Base-by-base conservation (phyloP, 129 eudicot species). In the Chrysanthemum lavandulifolium region DNA sequence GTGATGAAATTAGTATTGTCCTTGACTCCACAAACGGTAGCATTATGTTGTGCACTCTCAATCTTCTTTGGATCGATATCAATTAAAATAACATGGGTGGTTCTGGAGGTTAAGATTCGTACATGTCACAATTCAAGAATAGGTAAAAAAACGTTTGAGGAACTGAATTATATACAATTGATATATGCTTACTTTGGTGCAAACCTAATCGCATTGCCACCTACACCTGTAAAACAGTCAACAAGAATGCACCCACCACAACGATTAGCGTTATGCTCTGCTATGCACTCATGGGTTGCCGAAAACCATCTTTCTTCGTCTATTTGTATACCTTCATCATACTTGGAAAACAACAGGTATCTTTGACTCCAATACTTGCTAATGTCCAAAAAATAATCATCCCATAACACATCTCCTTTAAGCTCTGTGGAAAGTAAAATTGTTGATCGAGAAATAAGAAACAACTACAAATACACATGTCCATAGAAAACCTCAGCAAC, bases 271-370 rank as follows among this genome's bases (percentile, higher is more conserved):
- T 94, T 97, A 81, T 94, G 97, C 59, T 82, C 83, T 75, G 97
- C 25, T 23, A 23, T 23, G 21, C 21, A 19, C 21, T 19, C 21
- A 19, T 19, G 21, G 21, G 21, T 19, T 19, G 25, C 92, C 65
- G 98, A 94, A 76, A 90, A 94, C 97, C 98, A 90, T 19, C 98
- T 97, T 81, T 94, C 98, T 77, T 84, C 84, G 31, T 94, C 98
- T 97, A 94, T 94, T 80, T 73, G 65, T 65, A 94, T 86, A 40
- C 97, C 97, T 13, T 81, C 71, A 19, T 94, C 91, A 55, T 84
- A 94, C 78, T 86, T 84, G 13, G 97, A 87, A 77, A 94, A 94
- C 57, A 94, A 73, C 13, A 69, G n/a, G 75, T 90, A 88, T 74
- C 97, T 86, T 73, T 94, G 97, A 71, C 82, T 64, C 97, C 96